These are phyloP conservation scores for Chlamydomonas schloesseri DNA, from an alignment of 139 green algal genomes.

Conservation along the genomic window DNA sequence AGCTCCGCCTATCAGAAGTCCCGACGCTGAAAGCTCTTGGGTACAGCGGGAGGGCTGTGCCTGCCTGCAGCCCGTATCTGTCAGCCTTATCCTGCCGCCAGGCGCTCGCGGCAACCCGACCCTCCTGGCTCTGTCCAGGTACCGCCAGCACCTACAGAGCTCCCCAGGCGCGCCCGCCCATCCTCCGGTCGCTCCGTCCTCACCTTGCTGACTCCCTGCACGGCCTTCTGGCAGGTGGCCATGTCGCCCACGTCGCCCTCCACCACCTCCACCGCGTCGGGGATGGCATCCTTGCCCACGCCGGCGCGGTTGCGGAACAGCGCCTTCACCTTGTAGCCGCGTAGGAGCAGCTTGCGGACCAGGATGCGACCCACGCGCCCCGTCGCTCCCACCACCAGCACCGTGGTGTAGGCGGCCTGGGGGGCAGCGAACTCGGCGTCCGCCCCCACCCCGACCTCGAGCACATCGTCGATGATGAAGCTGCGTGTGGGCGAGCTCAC, in stretches of 20 bases:
- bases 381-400: conserved; percentile 96
- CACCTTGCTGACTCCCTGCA: conserved; percentile 93
- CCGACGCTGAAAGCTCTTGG: too few relatives aligned
- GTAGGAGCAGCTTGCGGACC: conserved; percentile 95
- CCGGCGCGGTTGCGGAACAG: conserved; percentile 76
- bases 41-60: too few relatives aligned
- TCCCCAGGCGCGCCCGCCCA: too few relatives aligned
- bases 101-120: too few relatives aligned
- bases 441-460: conserved; percentile 46
- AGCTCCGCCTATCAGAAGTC: too few relatives aligned
- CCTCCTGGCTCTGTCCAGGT: too few relatives aligned
- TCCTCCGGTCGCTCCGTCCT: neutral
- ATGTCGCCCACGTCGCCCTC: conserved; percentile 90
- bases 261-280: conserved; percentile 83
- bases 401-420: conserved; percentile 85
- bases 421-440: conserved; percentile 75
- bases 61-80: too few relatives aligned
- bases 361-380: conserved; percentile 93
- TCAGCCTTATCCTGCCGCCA: too few relatives aligned
- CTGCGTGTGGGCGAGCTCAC: conserved; percentile 51
- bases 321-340: conserved; percentile 91
- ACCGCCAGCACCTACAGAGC: too few relatives aligned
- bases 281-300: conserved; percentile 66
- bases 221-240: conserved; percentile 75
- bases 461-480: conserved; percentile 46